Percentiles rank a stretch among this genome's conserved stretches.
Evolutionary conservation across 2,329 filamentous ascomycete genomes (phyloP).

Genomic region (Mycosphaerella sp.): DNA sequence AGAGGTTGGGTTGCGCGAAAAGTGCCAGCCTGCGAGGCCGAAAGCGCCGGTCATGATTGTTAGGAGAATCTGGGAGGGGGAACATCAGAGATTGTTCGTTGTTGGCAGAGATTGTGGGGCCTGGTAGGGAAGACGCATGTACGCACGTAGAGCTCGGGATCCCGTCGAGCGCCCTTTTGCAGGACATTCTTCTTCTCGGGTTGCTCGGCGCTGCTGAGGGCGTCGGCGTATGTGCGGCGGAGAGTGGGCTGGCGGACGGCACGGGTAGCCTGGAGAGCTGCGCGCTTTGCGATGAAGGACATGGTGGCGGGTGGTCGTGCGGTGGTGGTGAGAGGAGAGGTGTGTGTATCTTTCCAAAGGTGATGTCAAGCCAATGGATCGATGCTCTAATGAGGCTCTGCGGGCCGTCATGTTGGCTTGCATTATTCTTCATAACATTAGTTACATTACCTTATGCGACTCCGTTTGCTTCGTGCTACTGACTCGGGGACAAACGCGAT

Average conservation of each 20-base stretch:
- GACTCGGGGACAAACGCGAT: too few species aligned
- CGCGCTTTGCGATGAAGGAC: conserved; percentile 43
- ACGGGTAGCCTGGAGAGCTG: conserved; percentile 43
- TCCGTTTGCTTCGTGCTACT: too few species aligned
- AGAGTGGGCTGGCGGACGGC: conserved; percentile 29
- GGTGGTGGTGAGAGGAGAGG: conserved; percentile 1
- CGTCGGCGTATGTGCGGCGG: conserved; percentile 37
- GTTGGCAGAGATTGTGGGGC: background rate
- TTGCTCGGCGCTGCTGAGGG: conserved; percentile 37
- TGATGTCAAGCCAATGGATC: conserved; percentile 2
- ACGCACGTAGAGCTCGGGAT: conserved; percentile 69
- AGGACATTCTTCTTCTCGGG: conserved; percentile 46
- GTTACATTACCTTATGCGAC: too few species aligned
- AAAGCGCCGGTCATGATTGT: conserved; percentile 87
- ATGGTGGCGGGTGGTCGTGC: conserved; percentile 32
- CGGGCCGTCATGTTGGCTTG: too few species aligned
- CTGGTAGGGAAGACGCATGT: background rate
- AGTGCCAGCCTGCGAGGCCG: conserved; percentile 83
- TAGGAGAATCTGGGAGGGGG: conserved; percentile 64
- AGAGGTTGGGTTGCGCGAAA: conserved; percentile 77
- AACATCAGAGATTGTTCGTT: conserved; percentile 4
- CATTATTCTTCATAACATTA: too few species aligned
- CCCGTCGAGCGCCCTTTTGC: conserved; percentile 59
- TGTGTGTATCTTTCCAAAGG: background rate
- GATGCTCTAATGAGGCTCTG: conserved; percentile 1